Evolutionary conservation across 2,329 filamentous ascomycete species (phyloP).

Genomic region (Lasiodiplodia gonubiensis): DNA sequence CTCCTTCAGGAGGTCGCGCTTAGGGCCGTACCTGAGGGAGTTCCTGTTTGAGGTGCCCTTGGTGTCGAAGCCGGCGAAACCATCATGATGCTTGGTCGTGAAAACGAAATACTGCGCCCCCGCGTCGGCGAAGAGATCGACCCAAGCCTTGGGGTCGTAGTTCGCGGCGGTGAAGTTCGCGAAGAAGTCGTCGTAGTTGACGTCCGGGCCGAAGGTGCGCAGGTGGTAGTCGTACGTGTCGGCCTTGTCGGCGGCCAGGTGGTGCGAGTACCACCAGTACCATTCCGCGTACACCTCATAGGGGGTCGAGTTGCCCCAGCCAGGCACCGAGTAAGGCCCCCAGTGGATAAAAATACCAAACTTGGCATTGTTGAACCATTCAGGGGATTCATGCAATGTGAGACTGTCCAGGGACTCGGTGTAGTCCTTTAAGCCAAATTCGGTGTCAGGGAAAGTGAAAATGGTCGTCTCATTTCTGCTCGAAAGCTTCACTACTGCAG

Average conservation of each 20-base stretch:
- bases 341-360: slow-evolving; percentile 68
- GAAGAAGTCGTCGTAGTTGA: slow-evolving; percentile 64
- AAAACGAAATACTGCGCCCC: slow-evolving; percentile 57
- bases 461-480: slow-evolving; percentile 10
- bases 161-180: slow-evolving; percentile 57
- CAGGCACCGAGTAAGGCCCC: slow-evolving; percentile 62
- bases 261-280: slow-evolving; percentile 52
- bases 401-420: slow-evolving; percentile 37
- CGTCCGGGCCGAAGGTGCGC: slow-evolving; percentile 56
- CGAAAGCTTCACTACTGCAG: slow-evolving; percentile 43
- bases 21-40: slow-evolving; percentile 47
- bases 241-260: slow-evolving; percentile 48
- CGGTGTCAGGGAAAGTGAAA: slow-evolving; percentile 21
- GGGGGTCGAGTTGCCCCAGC: slow-evolving; percentile 56
- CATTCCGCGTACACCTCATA: slow-evolving; percentile 51
- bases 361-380: slow-evolving; percentile 63
- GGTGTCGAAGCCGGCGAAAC: slow-evolving; percentile 54
- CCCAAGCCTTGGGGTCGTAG: slow-evolving; percentile 60
- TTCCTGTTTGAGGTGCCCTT: slow-evolving; percentile 50
- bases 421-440: slow-evolving; percentile 29
- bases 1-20: slow-evolving; percentile 50
- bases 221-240: slow-evolving; percentile 59
- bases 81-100: slow-evolving; percentile 43
- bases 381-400: slow-evolving; percentile 54
- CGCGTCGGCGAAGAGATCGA: slow-evolving; percentile 59